phyloP scores from a whole-genome alignment of 495 filamentous ascomycete genomes.

The Aspergillus olivimuriae region DNA sequence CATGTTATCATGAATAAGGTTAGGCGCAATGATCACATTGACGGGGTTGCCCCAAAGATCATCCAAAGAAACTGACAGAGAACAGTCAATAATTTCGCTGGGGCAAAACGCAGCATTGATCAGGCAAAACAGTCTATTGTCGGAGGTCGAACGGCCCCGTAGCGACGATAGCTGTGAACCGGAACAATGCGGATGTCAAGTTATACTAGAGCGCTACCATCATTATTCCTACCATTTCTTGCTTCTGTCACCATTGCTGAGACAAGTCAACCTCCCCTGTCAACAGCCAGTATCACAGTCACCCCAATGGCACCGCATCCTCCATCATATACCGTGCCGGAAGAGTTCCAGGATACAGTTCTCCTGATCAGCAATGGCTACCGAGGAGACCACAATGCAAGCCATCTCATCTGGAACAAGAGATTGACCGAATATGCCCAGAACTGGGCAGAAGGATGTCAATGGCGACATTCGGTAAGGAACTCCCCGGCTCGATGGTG shows the following conservation, averaged over 20 bases:
- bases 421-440: slow-evolving; percentile 51
- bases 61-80: no score
- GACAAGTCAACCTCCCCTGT: slow-evolving; percentile 11
- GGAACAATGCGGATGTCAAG: no score
- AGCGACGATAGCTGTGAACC: no score
- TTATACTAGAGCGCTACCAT: no score
- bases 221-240: background rate
- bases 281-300: slow-evolving; percentile 17
- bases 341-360: slow-evolving; percentile 49
- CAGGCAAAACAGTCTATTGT: no score
- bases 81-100: no score
- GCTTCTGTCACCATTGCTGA: no score
- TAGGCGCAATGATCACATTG: no score
- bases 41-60: no score
- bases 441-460: slow-evolving; percentile 46
- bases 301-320: slow-evolving; percentile 25
- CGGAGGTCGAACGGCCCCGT: no score
- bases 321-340: slow-evolving; percentile 42
- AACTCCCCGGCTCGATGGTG: background rate
- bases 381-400: slow-evolving; percentile 58
- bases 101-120: no score
- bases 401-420: slow-evolving; percentile 56
- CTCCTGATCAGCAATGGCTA: slow-evolving; percentile 64
- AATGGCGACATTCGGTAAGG: slow-evolving; percentile 57
- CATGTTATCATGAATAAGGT: no score